Evolutionary conservation across 1,139 yeast species (phyloP).

Genomic region (Saccharomyces hybrid): DNA sequence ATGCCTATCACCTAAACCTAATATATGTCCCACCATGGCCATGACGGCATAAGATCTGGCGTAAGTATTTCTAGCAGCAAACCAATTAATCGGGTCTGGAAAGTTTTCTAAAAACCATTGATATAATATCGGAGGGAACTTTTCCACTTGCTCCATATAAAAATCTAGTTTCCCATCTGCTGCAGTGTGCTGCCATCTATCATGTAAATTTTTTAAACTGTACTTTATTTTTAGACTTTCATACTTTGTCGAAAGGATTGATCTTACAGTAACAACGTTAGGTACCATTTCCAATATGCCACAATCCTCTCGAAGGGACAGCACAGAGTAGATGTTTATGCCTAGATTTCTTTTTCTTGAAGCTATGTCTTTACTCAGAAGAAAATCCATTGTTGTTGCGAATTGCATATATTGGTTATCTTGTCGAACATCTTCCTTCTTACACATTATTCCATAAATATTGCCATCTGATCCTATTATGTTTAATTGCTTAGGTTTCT

Average conservation of each 20-base stretch:
- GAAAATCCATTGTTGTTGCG: constrained; percentile 75
- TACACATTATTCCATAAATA: constrained; percentile 68
- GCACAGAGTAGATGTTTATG: constrained; percentile 80
- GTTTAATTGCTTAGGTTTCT: constrained; percentile 74
- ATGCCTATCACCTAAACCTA: constrained; percentile 92
- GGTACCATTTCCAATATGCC: constrained; percentile 94
- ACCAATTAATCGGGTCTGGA: constrained; percentile 89
- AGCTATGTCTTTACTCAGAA: constrained; percentile 59
- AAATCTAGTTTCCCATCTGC: constrained; percentile 27
- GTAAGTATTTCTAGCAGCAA: constrained; percentile 64
- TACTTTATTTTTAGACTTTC: constrained; percentile 35
- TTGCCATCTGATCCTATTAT: constrained; percentile 74
- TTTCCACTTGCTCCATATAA: constrained; percentile 31
- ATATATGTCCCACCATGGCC: constrained; percentile 93
- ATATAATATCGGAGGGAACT: constrained; percentile 69
- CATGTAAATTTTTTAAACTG: constrained; percentile 21
- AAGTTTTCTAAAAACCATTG: constrained; percentile 85
- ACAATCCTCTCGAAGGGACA: constrained; percentile 77
- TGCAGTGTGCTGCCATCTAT: constrained; percentile 25
- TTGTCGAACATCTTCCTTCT: constrained; percentile 88
- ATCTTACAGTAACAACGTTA: constrained; percentile 72
- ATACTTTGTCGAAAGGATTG: constrained; percentile 46
- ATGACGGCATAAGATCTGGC: constrained; percentile 85
- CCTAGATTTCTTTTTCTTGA: constrained; percentile 64
- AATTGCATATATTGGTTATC: constrained; percentile 94